Evolutionary conservation across 2,329 filamentous ascomycete species (phyloP).

Genomic region (Samsoniella hepiali): DNA sequence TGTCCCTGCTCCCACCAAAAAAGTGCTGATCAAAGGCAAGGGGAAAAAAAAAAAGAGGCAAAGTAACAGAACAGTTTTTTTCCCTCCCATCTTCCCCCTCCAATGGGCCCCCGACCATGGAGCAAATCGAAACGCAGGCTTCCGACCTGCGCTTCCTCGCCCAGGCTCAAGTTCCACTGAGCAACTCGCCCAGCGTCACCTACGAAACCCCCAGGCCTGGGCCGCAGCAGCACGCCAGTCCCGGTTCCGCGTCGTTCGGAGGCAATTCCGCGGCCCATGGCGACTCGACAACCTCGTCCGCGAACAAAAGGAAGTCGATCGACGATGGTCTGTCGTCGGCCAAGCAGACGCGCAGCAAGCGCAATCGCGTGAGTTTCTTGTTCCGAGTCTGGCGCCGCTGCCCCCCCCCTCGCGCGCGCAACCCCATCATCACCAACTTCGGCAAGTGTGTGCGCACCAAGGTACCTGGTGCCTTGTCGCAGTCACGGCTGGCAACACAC

Average conservation of each 20-base stretch:
- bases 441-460: background rate
- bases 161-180: conserved; percentile 35
- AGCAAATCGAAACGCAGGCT: conserved; percentile 53
- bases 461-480: background rate
- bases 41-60: background rate
- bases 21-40: background rate
- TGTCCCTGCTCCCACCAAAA: background rate
- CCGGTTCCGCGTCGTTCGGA: conserved; percentile 42
- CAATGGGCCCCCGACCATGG: conserved; percentile 37
- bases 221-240: conserved; percentile 31
- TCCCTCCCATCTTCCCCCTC: background rate
- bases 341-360: conserved; percentile 58
- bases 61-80: background rate
- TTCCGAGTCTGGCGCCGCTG: conserved; percentile 7
- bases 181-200: conserved; percentile 29
- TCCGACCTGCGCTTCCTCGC: conserved; percentile 52
- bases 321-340: conserved; percentile 37
- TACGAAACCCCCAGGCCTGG: conserved; percentile 32
- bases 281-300: conserved; percentile 24
- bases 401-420: background rate
- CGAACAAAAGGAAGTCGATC: conserved; percentile 38
- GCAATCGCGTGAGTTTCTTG: conserved; percentile 50
- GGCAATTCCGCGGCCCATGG: conserved; percentile 45
- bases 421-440: background rate
- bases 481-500: background rate